phyloP scores from a whole-genome alignment of 2,329 filamentous ascomycete genomes.

The Plectosphaerella cucumerina region DNA sequence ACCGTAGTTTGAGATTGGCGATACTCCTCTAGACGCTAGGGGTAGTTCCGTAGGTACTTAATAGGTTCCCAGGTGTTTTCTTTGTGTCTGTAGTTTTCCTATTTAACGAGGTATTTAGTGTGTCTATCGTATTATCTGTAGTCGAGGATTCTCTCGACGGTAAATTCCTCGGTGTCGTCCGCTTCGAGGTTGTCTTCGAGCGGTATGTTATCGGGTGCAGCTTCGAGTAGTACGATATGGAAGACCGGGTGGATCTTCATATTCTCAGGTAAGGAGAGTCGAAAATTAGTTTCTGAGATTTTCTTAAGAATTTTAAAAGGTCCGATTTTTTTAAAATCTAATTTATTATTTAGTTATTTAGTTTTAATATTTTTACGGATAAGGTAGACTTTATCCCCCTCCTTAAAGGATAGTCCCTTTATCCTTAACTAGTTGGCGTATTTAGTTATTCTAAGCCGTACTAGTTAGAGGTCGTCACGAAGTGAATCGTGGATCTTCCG shows the following conservation, averaged over 20 bases:
- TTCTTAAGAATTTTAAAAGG: neutral
- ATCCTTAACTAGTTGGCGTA: neutral
- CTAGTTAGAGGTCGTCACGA: too few species aligned
- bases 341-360: too few species aligned
- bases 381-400: neutral
- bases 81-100: too few species aligned
- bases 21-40: too few species aligned
- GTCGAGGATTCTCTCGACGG: neutral
- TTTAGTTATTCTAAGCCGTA: too few species aligned
- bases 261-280: constrained; percentile 3
- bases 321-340: too few species aligned
- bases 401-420: neutral
- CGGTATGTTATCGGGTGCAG: neutral
- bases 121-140: neutral
- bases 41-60: neutral
- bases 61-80: neutral
- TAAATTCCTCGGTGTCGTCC: neutral
- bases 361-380: too few species aligned
- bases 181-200: neutral
- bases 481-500: neutral
- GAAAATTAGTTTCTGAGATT: neutral
- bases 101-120: too few species aligned
- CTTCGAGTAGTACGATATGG: neutral
- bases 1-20: too few species aligned
- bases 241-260: constrained; percentile 1